phyloP scores from a whole-genome alignment of 495 filamentous ascomycete species.

The Mytilinidion resinicola region DNA sequence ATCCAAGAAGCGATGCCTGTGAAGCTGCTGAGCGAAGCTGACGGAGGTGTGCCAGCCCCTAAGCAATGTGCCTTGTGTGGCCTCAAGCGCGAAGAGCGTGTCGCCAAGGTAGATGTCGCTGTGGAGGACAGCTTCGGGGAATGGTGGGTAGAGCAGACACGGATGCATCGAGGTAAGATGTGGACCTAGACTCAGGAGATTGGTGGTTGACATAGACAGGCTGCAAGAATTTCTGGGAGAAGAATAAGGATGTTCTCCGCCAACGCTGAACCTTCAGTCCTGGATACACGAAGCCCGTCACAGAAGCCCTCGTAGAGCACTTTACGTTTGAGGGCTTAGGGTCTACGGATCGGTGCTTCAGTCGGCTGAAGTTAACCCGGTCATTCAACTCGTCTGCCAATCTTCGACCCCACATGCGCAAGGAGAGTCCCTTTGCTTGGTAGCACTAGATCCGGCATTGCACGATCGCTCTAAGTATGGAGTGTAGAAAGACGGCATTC shows the following conservation, averaged over 20 bases:
- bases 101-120: slow-evolving; percentile 64
- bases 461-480: no score
- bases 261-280: slow-evolving; percentile 49
- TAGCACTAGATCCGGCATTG: no score
- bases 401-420: no score
- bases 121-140: slow-evolving; percentile 88
- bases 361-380: no score
- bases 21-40: slow-evolving; percentile 47
- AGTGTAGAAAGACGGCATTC: no score
- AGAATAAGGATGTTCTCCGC: slow-evolving; percentile 57
- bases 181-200: not conserved
- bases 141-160: slow-evolving; percentile 92
- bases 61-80: slow-evolving; percentile 85
- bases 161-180: slow-evolving; percentile 33
- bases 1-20: slow-evolving; percentile 57
- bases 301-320: no score
- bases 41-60: slow-evolving; percentile 61
- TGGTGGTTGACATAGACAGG: slow-evolving; percentile 36
- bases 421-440: no score
- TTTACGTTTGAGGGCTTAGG: no score
- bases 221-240: slow-evolving; percentile 80
- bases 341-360: no score
- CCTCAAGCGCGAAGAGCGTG: slow-evolving; percentile 75
- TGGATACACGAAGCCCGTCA: no score
- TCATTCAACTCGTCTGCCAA: no score